Percentiles rank a stretch among this genome's conserved stretches.
Evolutionary conservation across 2,329 filamentous ascomycete species (phyloP).

Genomic region (Nothomitra cinnamomea): DNA sequence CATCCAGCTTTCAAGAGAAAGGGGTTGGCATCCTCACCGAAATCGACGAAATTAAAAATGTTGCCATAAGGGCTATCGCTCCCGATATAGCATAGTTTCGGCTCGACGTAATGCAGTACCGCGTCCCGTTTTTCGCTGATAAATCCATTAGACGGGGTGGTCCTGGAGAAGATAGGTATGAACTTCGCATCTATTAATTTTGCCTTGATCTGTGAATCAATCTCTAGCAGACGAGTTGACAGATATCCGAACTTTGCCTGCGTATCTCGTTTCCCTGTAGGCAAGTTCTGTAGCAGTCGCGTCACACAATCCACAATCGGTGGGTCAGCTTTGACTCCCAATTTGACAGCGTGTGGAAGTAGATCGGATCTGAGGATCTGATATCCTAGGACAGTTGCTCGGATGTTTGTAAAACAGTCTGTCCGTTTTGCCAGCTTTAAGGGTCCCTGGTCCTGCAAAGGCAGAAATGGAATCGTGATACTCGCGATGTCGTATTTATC

Average conservation of each 20-base stretch:
- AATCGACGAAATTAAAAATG: conserved; percentile 95
- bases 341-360: conserved; percentile 65
- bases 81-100: conserved; percentile 67
- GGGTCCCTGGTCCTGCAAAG: conserved; percentile 47
- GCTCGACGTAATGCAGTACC: conserved; percentile 38
- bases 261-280: conserved; percentile 48
- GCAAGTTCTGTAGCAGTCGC: conserved; percentile 53
- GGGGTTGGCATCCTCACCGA: conserved; percentile 69
- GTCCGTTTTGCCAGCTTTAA: conserved; percentile 51
- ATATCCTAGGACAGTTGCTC: conserved; percentile 63
- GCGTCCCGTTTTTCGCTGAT: conserved; percentile 25
- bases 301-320: conserved; percentile 61
- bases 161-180: conserved; percentile 43
- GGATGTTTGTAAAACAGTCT: conserved; percentile 68
- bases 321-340: conserved; percentile 73
- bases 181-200: conserved; percentile 49
- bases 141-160: conserved; percentile 13
- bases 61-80: conserved; percentile 56
- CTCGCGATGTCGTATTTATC: conserved; percentile 39
- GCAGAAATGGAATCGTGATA: conserved; percentile 36
- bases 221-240: conserved; percentile 55
- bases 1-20: conserved; percentile 82
- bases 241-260: conserved; percentile 69
- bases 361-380: conserved; percentile 59
- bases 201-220: conserved; percentile 42